A percentile compares a stretch with the other conserved stretches of the same genome.
These are phyloP conservation scores for Hypoxylon sp. DNA, from an alignment of 2,329 filamentous ascomycete species.

Conservation along the genomic window DNA sequence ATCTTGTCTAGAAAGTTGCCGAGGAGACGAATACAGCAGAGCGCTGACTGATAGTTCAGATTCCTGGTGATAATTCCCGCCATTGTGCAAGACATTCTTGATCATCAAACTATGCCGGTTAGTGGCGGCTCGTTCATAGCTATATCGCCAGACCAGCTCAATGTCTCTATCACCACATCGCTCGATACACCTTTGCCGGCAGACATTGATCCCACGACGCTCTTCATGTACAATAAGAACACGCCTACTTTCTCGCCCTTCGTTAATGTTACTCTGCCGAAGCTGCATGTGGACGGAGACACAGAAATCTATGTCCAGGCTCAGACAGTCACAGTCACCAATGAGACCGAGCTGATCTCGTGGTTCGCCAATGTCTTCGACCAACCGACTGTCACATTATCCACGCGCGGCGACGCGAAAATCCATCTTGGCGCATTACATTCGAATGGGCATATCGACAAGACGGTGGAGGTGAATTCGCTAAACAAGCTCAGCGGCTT, in stretches of 20 bases:
- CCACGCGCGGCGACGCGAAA: slow-evolving; percentile 56
- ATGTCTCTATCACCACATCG: slow-evolving; percentile 57
- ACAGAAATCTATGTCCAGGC: slow-evolving; percentile 57
- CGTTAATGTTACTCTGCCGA: slow-evolving; percentile 54
- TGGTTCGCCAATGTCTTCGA: slow-evolving; percentile 61
- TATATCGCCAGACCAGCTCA: slow-evolving; percentile 54
- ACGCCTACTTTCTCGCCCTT: slow-evolving; percentile 53
- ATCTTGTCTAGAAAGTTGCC: neutral
- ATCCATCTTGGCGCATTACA: slow-evolving; percentile 60
- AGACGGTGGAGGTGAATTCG: slow-evolving; percentile 59
- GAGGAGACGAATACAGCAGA: neutral
- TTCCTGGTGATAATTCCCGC: slow-evolving; percentile 64
- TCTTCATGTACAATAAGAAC: slow-evolving; percentile 61
- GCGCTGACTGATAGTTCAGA: slow-evolving; percentile 51
- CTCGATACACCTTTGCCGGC: slow-evolving; percentile 58
- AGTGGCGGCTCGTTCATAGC: slow-evolving; percentile 55
- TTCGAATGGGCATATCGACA: slow-evolving; percentile 58
- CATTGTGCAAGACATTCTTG: slow-evolving; percentile 63
- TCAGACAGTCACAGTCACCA: slow-evolving; percentile 56
- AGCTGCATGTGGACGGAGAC: slow-evolving; percentile 55
- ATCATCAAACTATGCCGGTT: slow-evolving; percentile 59
- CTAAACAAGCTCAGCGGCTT: slow-evolving; percentile 60
- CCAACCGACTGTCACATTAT: slow-evolving; percentile 55
- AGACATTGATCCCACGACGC: slow-evolving; percentile 57
- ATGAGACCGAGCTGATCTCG: slow-evolving; percentile 58